Evolutionary conservation across 768 basidiomycete species (phyloP), one percentile per base, ranked within the genome.

Genomic region (Boletus pseudo-olivaceus): DNA sequence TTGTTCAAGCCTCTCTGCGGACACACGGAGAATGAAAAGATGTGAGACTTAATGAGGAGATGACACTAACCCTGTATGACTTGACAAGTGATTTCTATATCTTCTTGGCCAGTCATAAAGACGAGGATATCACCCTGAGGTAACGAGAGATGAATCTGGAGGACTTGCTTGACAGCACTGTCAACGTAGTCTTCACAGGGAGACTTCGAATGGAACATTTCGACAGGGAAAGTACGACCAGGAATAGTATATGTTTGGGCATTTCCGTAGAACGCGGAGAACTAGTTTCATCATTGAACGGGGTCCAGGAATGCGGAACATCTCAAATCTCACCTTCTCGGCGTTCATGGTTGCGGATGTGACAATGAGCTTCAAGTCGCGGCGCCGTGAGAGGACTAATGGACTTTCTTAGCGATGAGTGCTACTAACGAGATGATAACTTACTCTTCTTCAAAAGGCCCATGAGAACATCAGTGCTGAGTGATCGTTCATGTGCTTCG

Each of bases 321-420:
- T 34, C 12, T 29, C 27, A 23, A 4, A 12, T 26, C 74, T 48
- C 59, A 90, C 94, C 85, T 99, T 99, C 46, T 97, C 94, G 1
- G 97, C 91, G 67, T 99, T 99, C 97, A 99, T 99, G 4, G 97
- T 99, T 3, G 97, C 97, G 8, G 97, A 98, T 1, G 97, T 98
- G 37, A 99, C 94, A 59, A 99, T 93, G 40, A 99, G 83, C 70
- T 93, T 98, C 40, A 98, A 75, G 68, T 99, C 97, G 52, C 95
- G 78, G 55, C 97, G 78, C 4, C 97, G 82, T 2, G 94, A 93
- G 23, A 99, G 74, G 62, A 94, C 86, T 90, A 55, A 29, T 7
- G 6, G 33, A 1, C 27, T 44, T 46, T 37, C 30, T 67, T 53
- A 51, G 57, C 30, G 27, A 38, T 51, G 30, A 15, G 11, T n/a